phyloP scores from a whole-genome alignment of 495 filamentous ascomycete genomes.

The Lophium mytilinum region DNA sequence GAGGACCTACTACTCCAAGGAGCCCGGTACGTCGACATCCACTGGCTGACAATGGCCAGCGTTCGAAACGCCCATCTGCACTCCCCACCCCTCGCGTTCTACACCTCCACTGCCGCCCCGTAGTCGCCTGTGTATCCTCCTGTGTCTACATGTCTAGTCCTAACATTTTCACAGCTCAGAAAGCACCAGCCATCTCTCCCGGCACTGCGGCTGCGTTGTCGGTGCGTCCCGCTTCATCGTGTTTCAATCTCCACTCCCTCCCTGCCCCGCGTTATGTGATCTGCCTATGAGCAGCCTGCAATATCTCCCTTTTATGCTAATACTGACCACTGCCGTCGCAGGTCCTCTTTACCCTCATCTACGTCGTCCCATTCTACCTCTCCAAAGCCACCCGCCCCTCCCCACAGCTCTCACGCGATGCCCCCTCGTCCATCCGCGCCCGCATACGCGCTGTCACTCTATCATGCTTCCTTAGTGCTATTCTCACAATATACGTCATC shows the following conservation, averaged over 20 bases:
- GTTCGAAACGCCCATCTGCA: conserved; percentile 14
- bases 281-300: conserved; percentile 14
- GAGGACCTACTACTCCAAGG: conserved; percentile 29
- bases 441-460: conserved; percentile 70
- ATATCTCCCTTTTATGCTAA: neutral
- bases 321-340: conserved; percentile 28
- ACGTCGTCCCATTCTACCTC: conserved; percentile 88
- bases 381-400: conserved; percentile 72
- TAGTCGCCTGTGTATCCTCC: neutral
- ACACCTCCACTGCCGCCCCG: conserved; percentile 13
- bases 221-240: conserved; percentile 34
- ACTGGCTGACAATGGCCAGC: conserved; percentile 11
- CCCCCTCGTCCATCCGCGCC: conserved; percentile 80
- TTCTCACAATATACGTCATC: conserved; percentile 55
- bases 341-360: conserved; percentile 71
- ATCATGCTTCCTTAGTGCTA: conserved; percentile 55
- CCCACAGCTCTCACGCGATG: conserved; percentile 73
- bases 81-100: conserved; percentile 8
- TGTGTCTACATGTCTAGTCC: neutral
- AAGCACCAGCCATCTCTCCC: conserved; percentile 42
- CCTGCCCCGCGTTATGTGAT: neutral
- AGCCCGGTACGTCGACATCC: conserved; percentile 31
- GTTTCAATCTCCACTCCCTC: conserved; percentile 16
- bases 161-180: conserved; percentile 23
- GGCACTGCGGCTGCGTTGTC: conserved; percentile 43